Evolutionary conservation across 768 basidiomycete genomes (phyloP).

Genomic region (Russula compacta): DNA sequence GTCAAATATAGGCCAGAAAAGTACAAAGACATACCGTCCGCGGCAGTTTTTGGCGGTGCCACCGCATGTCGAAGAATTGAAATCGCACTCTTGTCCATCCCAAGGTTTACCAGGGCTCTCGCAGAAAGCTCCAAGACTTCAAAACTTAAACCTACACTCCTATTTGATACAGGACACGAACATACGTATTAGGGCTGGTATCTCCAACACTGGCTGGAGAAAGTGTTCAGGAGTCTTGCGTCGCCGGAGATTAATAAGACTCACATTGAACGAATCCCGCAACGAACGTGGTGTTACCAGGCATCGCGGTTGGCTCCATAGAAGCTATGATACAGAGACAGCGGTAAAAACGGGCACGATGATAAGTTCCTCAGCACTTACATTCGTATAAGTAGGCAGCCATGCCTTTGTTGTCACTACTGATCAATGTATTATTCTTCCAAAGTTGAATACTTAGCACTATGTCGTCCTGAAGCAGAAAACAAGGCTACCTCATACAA

Average conservation of each 20-base stretch:
- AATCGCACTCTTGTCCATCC: constrained; percentile 62
- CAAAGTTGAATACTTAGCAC: not conserved
- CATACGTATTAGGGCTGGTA: constrained; percentile 72
- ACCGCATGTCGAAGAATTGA: constrained; percentile 67
- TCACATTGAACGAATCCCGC: constrained; percentile 70
- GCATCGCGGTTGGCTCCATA: constrained; percentile 54
- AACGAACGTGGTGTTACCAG: constrained; percentile 61
- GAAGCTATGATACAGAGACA: constrained; percentile 33
- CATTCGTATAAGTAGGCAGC: constrained; percentile 73
- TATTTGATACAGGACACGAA: constrained; percentile 8
- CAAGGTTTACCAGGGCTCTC: constrained; percentile 62
- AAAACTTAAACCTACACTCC: not conserved
- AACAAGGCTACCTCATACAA: constrained; percentile 49
- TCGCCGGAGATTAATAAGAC: constrained; percentile 18
- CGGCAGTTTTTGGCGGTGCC: constrained; percentile 58
- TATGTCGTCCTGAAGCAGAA: not conserved
- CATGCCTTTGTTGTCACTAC: constrained; percentile 81
- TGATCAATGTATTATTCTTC: constrained; percentile 77
- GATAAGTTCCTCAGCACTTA: constrained; percentile 24
- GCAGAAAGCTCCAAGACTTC: constrained; percentile 62
- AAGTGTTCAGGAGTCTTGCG: constrained; percentile 6
- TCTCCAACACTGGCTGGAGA: constrained; percentile 68
- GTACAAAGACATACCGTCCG: constrained; percentile 42
- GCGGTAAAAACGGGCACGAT: not conserved
- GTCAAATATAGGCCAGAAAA: not conserved